phyloP scores from a whole-genome alignment of 1,139 yeast species.

The Kluyveromyces marxianus region DNA sequence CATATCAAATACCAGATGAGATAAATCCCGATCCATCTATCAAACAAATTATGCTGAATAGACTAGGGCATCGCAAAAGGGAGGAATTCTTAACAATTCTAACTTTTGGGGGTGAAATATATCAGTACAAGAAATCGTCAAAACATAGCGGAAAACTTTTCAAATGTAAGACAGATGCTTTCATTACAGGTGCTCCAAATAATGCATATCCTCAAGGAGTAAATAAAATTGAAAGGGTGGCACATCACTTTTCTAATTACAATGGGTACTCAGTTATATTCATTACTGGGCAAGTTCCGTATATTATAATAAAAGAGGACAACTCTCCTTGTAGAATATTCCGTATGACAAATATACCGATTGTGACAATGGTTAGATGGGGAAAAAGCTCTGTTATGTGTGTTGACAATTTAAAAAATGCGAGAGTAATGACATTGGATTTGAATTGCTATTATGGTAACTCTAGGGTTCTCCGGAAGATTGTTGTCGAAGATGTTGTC shows the following conservation, averaged over 20 bases:
- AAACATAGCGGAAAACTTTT: conserved; percentile 39
- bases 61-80: conserved; percentile 50
- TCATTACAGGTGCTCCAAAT: conserved; percentile 67
- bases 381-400: conserved; percentile 43
- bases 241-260: conserved; percentile 52
- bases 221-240: conserved; percentile 52
- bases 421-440: conserved; percentile 52
- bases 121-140: conserved; percentile 53
- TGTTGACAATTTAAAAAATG: conserved; percentile 63
- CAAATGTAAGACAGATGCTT: conserved; percentile 40
- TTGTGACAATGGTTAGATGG: conserved; percentile 45
- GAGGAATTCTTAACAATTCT: conserved; percentile 61
- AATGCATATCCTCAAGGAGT: conserved; percentile 67
- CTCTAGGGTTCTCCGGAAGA: conserved; percentile 52
- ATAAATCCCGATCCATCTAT: conserved; percentile 66
- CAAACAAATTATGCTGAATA: conserved; percentile 60
- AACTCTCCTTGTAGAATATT: conserved; percentile 62
- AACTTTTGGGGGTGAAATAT: conserved; percentile 74
- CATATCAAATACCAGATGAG: conserved; percentile 51
- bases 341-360: conserved; percentile 57
- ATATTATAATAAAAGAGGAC: conserved; percentile 54
- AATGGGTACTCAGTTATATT: conserved; percentile 56
- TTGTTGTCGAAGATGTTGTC: conserved; percentile 27
- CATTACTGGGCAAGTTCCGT: conserved; percentile 72
- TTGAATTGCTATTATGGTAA: conserved; percentile 48